Base-by-base conservation (phyloP, 306 rosid genomes). In the Ochetophila trinervis region DNA sequence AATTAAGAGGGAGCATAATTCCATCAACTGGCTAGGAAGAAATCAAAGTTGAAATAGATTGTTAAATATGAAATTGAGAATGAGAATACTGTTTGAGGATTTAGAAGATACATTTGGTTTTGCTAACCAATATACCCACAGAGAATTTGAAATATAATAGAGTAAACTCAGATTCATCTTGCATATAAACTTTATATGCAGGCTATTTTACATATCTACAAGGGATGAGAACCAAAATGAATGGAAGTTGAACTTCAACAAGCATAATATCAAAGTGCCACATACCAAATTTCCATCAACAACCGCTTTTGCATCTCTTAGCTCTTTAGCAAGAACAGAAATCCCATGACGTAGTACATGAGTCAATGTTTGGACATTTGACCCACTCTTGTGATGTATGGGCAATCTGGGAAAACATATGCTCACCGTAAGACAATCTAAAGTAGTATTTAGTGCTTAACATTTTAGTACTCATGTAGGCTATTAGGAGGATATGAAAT, bases 231-330 rank as follows among this genome's bases (percentile, higher is more conserved):
- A 21, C n/a, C 17, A 51, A 45, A 12, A 55, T 20, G 8, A 57
- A 50, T 4, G 27, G 45, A 59, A 48, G 11, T 19, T 19, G 20
- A 51, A 36, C 14, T 68, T 47, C 53, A 18, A 67, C 22, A 18
- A 37, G 45, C 66, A 24, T 22, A 48, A 57, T 11, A 36, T 19
- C 40, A 19, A 17, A 45, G 47, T 53, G 10, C 42, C 24, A 62
- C 85, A 76, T 72, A 93, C 98, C 98, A 87, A 76, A 80, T 81
- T 86, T 66, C 96, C 97, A 71, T 87, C 96, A 75, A 89, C 60
- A 79, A 90, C 27, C 24, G 88, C 91, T 76, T 61, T 82, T 53
- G 94, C 91, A 68, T 62, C 72, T 60, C 76, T 57, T 50, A 93
- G 87, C 52, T 83, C 84, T 75, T 83, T 80, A 34, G 94, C 91